Percentiles rank a stretch among this genome's conserved stretches.
Evolutionary conservation across 768 basidiomycete genomes (phyloP).

Genomic region (Dioszegia hungarica): DNA sequence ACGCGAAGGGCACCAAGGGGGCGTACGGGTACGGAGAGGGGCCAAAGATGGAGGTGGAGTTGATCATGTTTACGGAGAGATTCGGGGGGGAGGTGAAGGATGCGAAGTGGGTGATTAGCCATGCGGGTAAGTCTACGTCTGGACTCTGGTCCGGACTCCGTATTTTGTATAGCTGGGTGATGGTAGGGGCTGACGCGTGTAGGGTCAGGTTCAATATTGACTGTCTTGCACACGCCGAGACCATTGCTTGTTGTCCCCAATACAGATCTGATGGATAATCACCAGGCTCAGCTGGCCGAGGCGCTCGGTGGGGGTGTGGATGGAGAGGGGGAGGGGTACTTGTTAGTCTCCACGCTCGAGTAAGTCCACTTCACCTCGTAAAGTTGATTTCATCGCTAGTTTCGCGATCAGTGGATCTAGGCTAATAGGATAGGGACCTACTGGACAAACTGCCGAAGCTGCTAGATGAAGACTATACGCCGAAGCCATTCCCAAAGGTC

Average conservation of each 20-base stretch:
- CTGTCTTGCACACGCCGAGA: slow-evolving; percentile 69
- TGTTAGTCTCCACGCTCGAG: slow-evolving; percentile 28
- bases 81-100: slow-evolving; percentile 61
- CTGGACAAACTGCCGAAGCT: neutral
- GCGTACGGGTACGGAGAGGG: neutral
- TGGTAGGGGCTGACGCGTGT: slow-evolving; percentile 4
- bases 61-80: slow-evolving; percentile 70
- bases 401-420: too few relatives aligned
- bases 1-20: too few relatives aligned
- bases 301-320: slow-evolving; percentile 52
- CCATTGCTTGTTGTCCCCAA: slow-evolving; percentile 86
- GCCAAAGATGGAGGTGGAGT: slow-evolving; percentile 57
- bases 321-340: slow-evolving; percentile 17
- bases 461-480: neutral
- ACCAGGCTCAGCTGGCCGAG: slow-evolving; percentile 81
- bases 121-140: slow-evolving; percentile 66
- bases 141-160: too few relatives aligned
- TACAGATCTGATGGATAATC: slow-evolving; percentile 79
- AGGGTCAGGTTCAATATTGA: slow-evolving; percentile 94
- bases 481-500: slow-evolving; percentile 14
- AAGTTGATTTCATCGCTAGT: too few relatives aligned
- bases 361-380: slow-evolving; percentile 14
- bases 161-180: too few relatives aligned
- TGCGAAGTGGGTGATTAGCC: slow-evolving; percentile 80
- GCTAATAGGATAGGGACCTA: neutral